phyloP scores from a whole-genome alignment of 345 rosid species.

The Eucalyptus regnans region DNA sequence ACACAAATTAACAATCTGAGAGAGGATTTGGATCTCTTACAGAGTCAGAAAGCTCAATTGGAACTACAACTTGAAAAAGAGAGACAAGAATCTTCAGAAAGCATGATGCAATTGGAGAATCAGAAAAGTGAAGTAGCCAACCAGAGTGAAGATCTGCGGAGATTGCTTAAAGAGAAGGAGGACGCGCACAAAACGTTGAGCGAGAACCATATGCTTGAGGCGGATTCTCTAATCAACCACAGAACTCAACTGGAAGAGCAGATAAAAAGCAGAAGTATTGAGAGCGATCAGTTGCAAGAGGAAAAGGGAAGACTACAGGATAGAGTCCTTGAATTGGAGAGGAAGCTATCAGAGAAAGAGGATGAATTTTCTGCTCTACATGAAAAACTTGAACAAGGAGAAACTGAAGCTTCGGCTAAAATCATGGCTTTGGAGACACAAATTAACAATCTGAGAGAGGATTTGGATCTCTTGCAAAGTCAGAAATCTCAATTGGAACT shows the following conservation, averaged over 20 bases:
- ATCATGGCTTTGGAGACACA: conserved; percentile 23
- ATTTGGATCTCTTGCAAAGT: conserved; percentile 28
- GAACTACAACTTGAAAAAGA: conserved; percentile 38
- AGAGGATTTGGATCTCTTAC: conserved; percentile 38
- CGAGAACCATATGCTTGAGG: conserved; percentile 23
- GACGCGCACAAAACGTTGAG: conserved; percentile 19
- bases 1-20: conserved; percentile 25
- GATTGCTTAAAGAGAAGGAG: conserved; percentile 28
- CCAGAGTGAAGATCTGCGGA: conserved; percentile 39
- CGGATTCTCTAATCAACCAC: conserved; percentile 29
- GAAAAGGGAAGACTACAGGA: conserved; percentile 14
- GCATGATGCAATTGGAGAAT: conserved; percentile 23
- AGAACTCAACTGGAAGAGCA: conserved; percentile 36
- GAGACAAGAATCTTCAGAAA: conserved; percentile 31
- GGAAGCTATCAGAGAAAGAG: conserved; percentile 13
- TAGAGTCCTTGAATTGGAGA: conserved; percentile 20
- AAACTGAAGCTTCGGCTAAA: conserved; percentile 34
- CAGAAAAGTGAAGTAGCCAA: conserved; percentile 15
- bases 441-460: conserved; percentile 29
- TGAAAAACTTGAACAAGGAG: conserved; percentile 16
- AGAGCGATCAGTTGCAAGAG: conserved; percentile 29
- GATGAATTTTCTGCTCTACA: conserved; percentile 26
- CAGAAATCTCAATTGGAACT: conserved; percentile 26
- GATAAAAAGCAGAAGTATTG: conserved; percentile 13
- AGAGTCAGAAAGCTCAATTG: conserved; percentile 19